These are phyloP conservation scores for Vickermania spadyakhi DNA, from an alignment of 208 protist genomes.

Conservation along the genomic window DNA sequence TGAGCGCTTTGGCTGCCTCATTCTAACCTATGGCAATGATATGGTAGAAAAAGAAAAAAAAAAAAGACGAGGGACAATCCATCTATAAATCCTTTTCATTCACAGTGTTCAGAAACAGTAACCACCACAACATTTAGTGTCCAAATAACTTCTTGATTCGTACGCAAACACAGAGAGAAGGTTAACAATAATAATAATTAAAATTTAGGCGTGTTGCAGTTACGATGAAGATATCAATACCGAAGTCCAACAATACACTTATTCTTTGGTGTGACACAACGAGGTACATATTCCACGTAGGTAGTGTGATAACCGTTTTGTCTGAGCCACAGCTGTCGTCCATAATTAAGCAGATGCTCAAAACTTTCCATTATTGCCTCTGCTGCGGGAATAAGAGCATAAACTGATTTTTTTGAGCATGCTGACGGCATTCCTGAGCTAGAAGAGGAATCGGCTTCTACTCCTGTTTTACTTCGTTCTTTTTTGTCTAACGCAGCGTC, in stretches of 20 bases:
- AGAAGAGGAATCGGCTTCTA: no score
- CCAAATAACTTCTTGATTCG: no score
- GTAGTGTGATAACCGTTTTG: constrained; percentile 29
- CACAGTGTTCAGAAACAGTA: no score
- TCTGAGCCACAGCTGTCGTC: constrained; percentile 50
- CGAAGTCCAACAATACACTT: constrained; percentile 52
- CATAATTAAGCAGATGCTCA: constrained; percentile 54
- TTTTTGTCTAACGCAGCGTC: no score
- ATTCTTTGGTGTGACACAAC: constrained; percentile 75
- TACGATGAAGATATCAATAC: no score
- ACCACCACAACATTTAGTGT: no score
- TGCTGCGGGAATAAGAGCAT: constrained; percentile 28
- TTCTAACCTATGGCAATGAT: not conserved
- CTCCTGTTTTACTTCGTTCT: no score
- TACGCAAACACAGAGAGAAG: no score
- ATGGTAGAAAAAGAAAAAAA: not conserved
- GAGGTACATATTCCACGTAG: constrained; percentile 53
- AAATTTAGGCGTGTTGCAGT: no score
- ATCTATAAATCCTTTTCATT: no score
- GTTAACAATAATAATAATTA: no score
- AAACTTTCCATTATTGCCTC: constrained; percentile 34
- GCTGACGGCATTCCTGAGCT: not conserved
- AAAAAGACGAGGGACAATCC: not conserved
- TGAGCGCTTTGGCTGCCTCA: no score
- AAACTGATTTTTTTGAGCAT: constrained; percentile 19